Base-by-base conservation (phyloP, 2,329 filamentous ascomycete species). In the Claviceps purpurea region DNA sequence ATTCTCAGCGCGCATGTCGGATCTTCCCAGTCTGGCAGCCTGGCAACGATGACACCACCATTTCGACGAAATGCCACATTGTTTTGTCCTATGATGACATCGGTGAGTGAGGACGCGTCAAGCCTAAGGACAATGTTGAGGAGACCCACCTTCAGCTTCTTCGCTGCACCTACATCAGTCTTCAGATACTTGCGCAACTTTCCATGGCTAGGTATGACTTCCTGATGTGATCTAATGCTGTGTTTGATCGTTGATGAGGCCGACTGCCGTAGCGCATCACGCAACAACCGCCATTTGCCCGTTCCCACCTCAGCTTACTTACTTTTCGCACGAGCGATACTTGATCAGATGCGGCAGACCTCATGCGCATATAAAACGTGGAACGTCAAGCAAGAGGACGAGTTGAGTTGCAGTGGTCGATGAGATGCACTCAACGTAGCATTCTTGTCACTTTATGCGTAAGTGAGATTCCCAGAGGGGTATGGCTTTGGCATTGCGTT, bases 51-150 rank as follows among this genome's bases (percentile, higher is more conserved):
- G 61, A 63, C 45, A 65, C 59, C 1, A 55, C 68, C 14, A 58
- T 56, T 13, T 56, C 66, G 46, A 59, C 60, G 38, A 68, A 65
- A 56, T 61, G 64, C 42, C 65, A 64, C 26, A 57, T 66, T 13
- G 1, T 54, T 57, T 54, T 41, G 39, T 0, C 55, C 55, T 14
- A 55, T 61, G 13, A 56, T 62, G 18, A 64, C 65, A 4, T 55
- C 67, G 11, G 67, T 68, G 55, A 68, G 66, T 58, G 57, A 66
- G 14, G 63, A 63, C 40, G 59, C 62, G 7, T 57, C 49, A 34
- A 11, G 1, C 1, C 30, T 1, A 4, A 61, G 62, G 52, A 59
- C 55, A 11, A 68, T 69, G 30, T 51, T 53, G 44, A 56, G 30
- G 20, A 57, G 57, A 39, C 52, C 64, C 26, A 68, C 63, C 16